Percentiles rank a stretch among this genome's conserved stretches.
Conservation (phyloP, 495 filamentous ascomycete genomes). For the Neurospora sublineolata region DNA sequence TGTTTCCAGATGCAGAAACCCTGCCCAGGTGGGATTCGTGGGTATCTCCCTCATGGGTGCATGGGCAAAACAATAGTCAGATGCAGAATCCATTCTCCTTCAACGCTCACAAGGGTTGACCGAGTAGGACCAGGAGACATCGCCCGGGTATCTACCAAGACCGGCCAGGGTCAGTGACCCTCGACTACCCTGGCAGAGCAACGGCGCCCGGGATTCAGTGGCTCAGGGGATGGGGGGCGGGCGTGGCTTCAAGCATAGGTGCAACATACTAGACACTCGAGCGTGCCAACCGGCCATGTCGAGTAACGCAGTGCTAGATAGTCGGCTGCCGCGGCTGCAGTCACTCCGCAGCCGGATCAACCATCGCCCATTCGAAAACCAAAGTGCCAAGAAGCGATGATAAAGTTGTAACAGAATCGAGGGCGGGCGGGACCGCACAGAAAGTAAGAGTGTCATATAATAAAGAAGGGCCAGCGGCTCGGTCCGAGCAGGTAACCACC, state of each 20-base stretch:
- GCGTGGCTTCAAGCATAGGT: background rate
- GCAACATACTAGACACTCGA: background rate
- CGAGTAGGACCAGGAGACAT: background rate
- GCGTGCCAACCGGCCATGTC: background rate
- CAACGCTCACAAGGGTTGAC: background rate
- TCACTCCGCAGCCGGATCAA: background rate
- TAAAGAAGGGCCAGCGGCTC: background rate
- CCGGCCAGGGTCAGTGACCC: background rate
- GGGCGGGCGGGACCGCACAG: background rate
- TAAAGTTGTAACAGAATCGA: background rate
- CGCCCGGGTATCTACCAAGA: background rate
- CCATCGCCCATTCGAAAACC: background rate
- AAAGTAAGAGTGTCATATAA: background rate
- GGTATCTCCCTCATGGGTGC: background rate
- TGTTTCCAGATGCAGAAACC: background rate
- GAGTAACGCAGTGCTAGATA: background rate
- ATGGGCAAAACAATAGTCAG: background rate
- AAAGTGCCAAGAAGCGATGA: background rate
- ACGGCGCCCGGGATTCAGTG: background rate
- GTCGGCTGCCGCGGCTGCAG: background rate
- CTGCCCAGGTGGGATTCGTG: background rate
- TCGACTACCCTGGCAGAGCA: background rate
- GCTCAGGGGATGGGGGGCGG: background rate
- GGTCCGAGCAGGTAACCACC: background rate
- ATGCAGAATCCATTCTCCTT: background rate